phyloP scores from a whole-genome alignment of 1,139 yeast species.

The Yamadazyma diospyri region DNA sequence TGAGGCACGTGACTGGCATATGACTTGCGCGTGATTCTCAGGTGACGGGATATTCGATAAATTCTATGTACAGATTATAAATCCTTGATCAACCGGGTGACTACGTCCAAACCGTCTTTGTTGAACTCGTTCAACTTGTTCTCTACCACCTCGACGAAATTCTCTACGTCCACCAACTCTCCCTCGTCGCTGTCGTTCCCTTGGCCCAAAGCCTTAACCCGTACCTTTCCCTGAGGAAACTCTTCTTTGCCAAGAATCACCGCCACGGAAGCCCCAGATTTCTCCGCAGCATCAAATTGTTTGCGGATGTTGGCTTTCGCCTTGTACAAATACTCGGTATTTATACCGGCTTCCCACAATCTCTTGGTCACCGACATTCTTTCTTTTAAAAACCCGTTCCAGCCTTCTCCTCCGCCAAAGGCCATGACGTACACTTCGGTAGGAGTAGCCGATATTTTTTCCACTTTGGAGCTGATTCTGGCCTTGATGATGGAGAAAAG shows the following conservation, averaged over 20 bases:
- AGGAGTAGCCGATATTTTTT: conserved; percentile 68
- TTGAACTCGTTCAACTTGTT: conserved; percentile 45
- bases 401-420: conserved; percentile 94
- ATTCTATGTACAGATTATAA: conserved; percentile 14
- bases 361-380: conserved; percentile 81
- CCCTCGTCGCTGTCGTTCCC: conserved; percentile 90
- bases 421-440: conserved; percentile 97
- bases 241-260: conserved; percentile 96
- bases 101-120: conserved; percentile 48
- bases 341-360: conserved; percentile 86
- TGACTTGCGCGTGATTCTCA: no score
- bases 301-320: conserved; percentile 90
- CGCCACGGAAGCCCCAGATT: conserved; percentile 84
- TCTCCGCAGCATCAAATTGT: conserved; percentile 97
- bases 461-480: conserved; percentile 55
- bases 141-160: conserved; percentile 55
- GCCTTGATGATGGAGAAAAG: conserved; percentile 85
- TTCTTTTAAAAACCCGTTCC: conserved; percentile 89
- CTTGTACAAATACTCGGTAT: conserved; percentile 87
- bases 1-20: no score
- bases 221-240: conserved; percentile 70
- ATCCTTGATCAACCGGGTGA: conserved; percentile 58
- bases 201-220: conserved; percentile 85
- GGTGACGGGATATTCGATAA: no score
- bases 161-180: conserved; percentile 60